Evolutionary conservation across 176 grass and related monocot species (phyloP).

Genomic region (Rhynchospora breviuscula): DNA sequence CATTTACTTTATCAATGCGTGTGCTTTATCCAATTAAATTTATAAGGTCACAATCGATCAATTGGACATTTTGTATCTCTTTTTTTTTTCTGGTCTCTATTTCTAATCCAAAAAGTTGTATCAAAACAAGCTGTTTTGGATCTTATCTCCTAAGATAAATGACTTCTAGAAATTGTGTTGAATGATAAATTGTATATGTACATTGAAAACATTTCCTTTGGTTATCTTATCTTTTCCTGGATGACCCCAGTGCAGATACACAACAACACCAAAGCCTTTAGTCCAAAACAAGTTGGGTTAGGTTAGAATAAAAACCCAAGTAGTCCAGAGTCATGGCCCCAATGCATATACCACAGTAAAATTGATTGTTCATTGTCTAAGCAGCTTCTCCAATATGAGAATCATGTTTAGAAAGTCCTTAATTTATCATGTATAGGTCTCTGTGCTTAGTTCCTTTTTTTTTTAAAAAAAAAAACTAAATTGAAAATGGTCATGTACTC

Average conservation of each 20-base stretch:
- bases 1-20: background rate
- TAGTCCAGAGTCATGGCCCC: no score
- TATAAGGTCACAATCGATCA: background rate
- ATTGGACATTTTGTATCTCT: background rate
- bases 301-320: no score
- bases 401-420: background rate
- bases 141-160: background rate
- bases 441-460: background rate
- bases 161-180: background rate
- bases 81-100: background rate
- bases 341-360: background rate
- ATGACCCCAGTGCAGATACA: background rate
- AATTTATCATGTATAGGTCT: background rate
- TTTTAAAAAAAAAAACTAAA: no score
- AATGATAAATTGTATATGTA: background rate
- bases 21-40: background rate
- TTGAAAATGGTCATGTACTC: no score
- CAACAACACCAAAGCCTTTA: no score
- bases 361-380: background rate
- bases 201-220: background rate
- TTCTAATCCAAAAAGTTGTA: slow-evolving; percentile 6
- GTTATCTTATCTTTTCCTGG: background rate
- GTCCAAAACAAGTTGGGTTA: no score
- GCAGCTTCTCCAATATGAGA: background rate
- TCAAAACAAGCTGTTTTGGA: background rate